A percentile compares a stretch with the other conserved stretches of the same genome.
phyloP scores from a whole-genome alignment of 164 flowering plant genomes.

The Pachysandra terminalis region DNA sequence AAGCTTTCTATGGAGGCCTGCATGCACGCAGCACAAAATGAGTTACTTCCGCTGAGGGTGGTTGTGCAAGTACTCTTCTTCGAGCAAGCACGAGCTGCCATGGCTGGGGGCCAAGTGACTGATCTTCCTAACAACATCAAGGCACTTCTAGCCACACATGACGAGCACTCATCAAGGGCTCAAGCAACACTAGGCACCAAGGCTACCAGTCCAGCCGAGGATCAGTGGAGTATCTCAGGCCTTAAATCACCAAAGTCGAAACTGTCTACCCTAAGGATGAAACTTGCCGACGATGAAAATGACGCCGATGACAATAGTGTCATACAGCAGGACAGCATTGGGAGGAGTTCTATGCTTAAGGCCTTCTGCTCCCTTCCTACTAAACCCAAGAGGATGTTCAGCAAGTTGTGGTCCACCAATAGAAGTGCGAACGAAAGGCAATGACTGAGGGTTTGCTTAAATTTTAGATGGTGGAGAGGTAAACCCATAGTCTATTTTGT shows the following conservation, averaged over 20 bases:
- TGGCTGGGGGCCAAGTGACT: slow-evolving; percentile 54
- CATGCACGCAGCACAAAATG: slow-evolving; percentile 95
- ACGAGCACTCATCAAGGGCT: slow-evolving; percentile 39
- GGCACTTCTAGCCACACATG: slow-evolving; percentile 59
- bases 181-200: slow-evolving; percentile 30
- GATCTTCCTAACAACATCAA: slow-evolving; percentile 72
- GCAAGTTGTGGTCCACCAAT: slow-evolving; percentile 72
- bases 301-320: slow-evolving; percentile 46
- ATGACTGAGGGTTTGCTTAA: slow-evolving; percentile 32
- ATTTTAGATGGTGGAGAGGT: slow-evolving; percentile 8
- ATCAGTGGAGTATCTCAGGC: slow-evolving; percentile 76
- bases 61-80: slow-evolving; percentile 96
- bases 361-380: slow-evolving; percentile 53
- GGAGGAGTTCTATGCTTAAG: slow-evolving; percentile 48
- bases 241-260: slow-evolving; percentile 63
- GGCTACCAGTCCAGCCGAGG: slow-evolving; percentile 41
- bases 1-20: slow-evolving; percentile 88
- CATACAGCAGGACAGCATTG: slow-evolving; percentile 28
- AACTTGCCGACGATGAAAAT: slow-evolving; percentile 65
- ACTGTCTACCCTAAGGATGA: slow-evolving; percentile 67
- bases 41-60: slow-evolving; percentile 83
- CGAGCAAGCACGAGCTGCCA: slow-evolving; percentile 79
- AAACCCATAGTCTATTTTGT: slow-evolving; percentile 8
- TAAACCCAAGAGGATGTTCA: slow-evolving; percentile 73
- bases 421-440: slow-evolving; percentile 61